Evolutionary conservation across 75 land plant species (phyloP).

Genomic region (Ceratopteris richardii): DNA sequence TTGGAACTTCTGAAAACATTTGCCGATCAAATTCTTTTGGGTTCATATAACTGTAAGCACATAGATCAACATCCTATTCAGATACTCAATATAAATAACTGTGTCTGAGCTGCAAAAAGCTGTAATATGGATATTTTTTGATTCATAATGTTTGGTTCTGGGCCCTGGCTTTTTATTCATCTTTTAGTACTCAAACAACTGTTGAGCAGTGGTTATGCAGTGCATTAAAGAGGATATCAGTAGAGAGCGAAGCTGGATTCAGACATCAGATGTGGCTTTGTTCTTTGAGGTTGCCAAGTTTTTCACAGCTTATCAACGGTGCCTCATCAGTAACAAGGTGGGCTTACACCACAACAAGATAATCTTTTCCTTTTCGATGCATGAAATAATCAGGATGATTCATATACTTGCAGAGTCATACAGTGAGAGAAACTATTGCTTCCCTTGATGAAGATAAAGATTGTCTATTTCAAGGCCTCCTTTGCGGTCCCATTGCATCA

Average conservation of each 20-base stretch:
- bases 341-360: too few relatives aligned
- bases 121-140: too few relatives aligned
- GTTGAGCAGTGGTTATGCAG: constrained; percentile 71
- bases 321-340: constrained; percentile 8
- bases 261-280: constrained; percentile 46
- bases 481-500: constrained; percentile 84
- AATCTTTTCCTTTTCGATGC: too few relatives aligned
- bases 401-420: too few relatives aligned
- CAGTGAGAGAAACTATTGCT: too few relatives aligned
- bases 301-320: constrained; percentile 67
- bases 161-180: too few relatives aligned
- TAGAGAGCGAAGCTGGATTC: constrained; percentile 60
- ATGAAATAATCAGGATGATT: too few relatives aligned
- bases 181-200: too few relatives aligned
- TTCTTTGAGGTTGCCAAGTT: constrained; percentile 78
- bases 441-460: background rate
- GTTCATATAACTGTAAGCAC: constrained; percentile 67
- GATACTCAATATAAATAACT: too few relatives aligned
- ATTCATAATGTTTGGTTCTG: too few relatives aligned
- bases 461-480: constrained; percentile 15
- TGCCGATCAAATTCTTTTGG: constrained; percentile 58
- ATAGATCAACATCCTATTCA: background rate
- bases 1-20: constrained; percentile 51
- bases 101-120: too few relatives aligned
- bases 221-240: constrained; percentile 72